Conservation (phyloP, 441 rosid species). For the Euphorbia corollata region DNA sequence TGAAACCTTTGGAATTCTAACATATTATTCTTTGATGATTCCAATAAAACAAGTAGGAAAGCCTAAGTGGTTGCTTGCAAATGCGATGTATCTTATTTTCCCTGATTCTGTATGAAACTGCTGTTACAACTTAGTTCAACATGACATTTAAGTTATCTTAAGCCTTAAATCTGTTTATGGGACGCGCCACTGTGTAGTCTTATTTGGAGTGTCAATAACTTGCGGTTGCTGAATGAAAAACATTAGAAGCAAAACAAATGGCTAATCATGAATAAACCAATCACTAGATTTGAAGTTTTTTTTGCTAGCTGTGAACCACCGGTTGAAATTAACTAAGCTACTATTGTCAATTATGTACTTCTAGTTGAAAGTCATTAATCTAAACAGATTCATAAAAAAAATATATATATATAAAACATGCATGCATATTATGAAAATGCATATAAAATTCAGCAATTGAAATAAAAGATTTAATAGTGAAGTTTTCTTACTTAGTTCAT, state of each 20-base stretch:
- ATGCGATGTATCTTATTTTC: too few relatives aligned
- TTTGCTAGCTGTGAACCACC: neutral
- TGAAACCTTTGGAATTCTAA: neutral
- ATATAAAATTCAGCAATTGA: neutral
- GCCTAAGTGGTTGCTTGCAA: too few relatives aligned
- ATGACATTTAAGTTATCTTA: too few relatives aligned
- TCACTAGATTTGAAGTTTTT: neutral
- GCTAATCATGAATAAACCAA: neutral
- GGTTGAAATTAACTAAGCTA: neutral
- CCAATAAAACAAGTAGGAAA: neutral
- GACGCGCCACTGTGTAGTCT: too few relatives aligned
- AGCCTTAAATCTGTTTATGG: too few relatives aligned
- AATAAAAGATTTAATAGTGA: too few relatives aligned
- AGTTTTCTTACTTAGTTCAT: too few relatives aligned
- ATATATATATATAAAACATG: neutral
- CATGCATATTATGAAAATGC: neutral
- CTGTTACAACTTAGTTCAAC: too few relatives aligned
- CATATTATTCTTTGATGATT: neutral
- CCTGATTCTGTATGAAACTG: too few relatives aligned
- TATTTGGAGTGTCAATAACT: neutral
- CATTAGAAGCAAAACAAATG: neutral
- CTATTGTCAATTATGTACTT: neutral
- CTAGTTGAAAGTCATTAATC: neutral
- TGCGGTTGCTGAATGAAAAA: neutral
- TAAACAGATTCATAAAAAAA: neutral